Base-by-base conservation (phyloP, 2,329 filamentous ascomycete genomes). In the Mariannaea elegans region DNA sequence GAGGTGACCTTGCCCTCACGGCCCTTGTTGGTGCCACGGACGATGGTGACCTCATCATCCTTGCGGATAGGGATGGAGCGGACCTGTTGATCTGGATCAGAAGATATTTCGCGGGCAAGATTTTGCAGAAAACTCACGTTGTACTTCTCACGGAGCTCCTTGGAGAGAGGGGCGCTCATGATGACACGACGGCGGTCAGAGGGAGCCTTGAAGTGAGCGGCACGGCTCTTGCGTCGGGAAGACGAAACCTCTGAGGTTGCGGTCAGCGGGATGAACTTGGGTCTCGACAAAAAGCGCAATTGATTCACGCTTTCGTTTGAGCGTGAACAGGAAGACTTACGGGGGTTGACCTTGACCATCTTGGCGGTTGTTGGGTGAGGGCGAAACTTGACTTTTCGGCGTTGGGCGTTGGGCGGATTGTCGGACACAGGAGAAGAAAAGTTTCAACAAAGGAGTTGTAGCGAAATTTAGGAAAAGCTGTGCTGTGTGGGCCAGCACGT, bases 121-220 rank as follows among this genome's bases (percentile, higher is more conserved):
- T 13, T n/a, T 5, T 53, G 7, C 9, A 1, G 6, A n/a, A 31
- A 57, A 79, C 91, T 72, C 87, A 97, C 95, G 83, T 97, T 97
- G 91, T 99, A 92, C 90, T 99, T 95, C 84, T 97, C 94, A 79
- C 93, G 90, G 80, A 99, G 89, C 86, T 99, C 95, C 88, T 97
- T 97, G 86, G 87, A 91, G 73, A 97, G 88, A 75, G 92, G 91
- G 73, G 95, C 94, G 85, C 91, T 94, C 94, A 99, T 97, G 86
- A 97, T 97, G 76, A 90, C 87, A 80, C 95, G 93, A 83, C 95
- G 94, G 79, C 92, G 87, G 85, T 91, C 93, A 81, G 94, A 97
- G 73, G 94, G 93, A 72, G 95, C 95, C 80, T 87, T 85, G 89
- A 97, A 99, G 88, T 99, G 94, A 80, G 93, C 92, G 88, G 97